Conservation (phyloP, 139 green algal species). For the Pedinophyceae sp. region DNA sequence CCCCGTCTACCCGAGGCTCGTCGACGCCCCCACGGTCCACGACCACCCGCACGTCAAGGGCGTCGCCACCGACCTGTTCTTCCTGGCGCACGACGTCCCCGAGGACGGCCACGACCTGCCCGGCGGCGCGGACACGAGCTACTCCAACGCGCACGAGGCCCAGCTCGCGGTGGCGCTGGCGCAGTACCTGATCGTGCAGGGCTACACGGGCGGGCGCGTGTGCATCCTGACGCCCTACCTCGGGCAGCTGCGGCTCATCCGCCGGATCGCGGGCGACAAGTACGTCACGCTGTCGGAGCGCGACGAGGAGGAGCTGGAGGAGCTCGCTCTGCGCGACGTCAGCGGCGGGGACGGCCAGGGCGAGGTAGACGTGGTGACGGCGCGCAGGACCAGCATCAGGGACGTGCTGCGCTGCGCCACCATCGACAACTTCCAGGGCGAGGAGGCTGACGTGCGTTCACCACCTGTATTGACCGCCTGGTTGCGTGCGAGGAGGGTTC, state of each 20-base stretch:
- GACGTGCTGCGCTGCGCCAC: slow-evolving; percentile 36
- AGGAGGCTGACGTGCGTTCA: no score
- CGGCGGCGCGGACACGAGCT: slow-evolving; percentile 13
- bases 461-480: no score
- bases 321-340: no score
- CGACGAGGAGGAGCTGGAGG: slow-evolving; percentile 28
- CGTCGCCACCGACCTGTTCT: slow-evolving; percentile 31
- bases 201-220: slow-evolving; percentile 33
- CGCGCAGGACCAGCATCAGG: no score
- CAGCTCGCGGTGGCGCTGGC: slow-evolving; percentile 25
- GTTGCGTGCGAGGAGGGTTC: no score
- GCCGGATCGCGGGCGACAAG: slow-evolving; percentile 8
- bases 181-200: slow-evolving; percentile 39
- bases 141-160: slow-evolving; percentile 40
- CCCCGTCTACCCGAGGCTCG: slow-evolving; percentile 34
- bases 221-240: slow-evolving; percentile 63
- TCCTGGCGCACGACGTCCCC: slow-evolving; percentile 34
- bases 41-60: slow-evolving; percentile 17
- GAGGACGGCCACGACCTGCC: slow-evolving; percentile 30
- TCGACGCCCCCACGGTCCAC: slow-evolving; percentile 20
- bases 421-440: slow-evolving; percentile 67
- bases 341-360: no score
- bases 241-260: slow-evolving; percentile 39
- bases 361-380: no score
- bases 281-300: slow-evolving; percentile 33